Evolutionary conservation across 768 basidiomycete species (phyloP), one percentile per base, ranked within the genome.

Genomic region (Scleroderma citrinum): DNA sequence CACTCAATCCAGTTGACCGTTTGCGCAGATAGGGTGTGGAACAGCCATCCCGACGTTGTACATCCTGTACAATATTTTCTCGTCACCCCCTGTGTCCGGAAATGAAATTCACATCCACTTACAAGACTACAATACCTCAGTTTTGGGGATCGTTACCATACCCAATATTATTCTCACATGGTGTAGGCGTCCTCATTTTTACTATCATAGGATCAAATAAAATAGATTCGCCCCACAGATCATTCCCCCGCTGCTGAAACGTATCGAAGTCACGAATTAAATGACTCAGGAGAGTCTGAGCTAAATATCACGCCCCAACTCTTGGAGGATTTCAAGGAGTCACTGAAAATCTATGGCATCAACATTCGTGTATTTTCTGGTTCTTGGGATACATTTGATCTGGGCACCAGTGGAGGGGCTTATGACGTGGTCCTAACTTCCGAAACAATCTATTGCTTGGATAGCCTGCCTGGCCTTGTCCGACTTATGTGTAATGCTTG

Each of bases 101-200:
- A 26, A 50, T 26, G 64, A 73, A 34, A 83, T 81, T 0, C 68
- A 76, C 24, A 58, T 96, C 7, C 85, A 92, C 59, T 69, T 96
- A 2, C 94, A 97, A 74, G 94, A 97, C 64, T 98, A 93, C 70
- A 98, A 97, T 63, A 68, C 72, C 0, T 81, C 85, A 7, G 90
- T 92, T 8, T 69, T 94, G 7, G 78, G 85, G 44, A 77, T 93
- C 6, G 82, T 88, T 17, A 89, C 89, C 0, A 67, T 87, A 16
- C 87, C 89, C 3, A 93, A 93, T 58, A 59, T 92, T 45, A 56
- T 93, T 21, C 71, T 92, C 20, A 71, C 82, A 38, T 92, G 90
- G 89, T 92, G 90, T 90, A 70, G 55, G 86, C 74, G 13, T 23
- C 36, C 37, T 26, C 17, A 21, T 13, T 20, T n/a, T 7, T 7